Percentiles rank a stretch among this genome's conserved stretches.
Evolutionary conservation across 2,329 filamentous ascomycete genomes (phyloP).

Genomic region (Talaromyces islandicus): DNA sequence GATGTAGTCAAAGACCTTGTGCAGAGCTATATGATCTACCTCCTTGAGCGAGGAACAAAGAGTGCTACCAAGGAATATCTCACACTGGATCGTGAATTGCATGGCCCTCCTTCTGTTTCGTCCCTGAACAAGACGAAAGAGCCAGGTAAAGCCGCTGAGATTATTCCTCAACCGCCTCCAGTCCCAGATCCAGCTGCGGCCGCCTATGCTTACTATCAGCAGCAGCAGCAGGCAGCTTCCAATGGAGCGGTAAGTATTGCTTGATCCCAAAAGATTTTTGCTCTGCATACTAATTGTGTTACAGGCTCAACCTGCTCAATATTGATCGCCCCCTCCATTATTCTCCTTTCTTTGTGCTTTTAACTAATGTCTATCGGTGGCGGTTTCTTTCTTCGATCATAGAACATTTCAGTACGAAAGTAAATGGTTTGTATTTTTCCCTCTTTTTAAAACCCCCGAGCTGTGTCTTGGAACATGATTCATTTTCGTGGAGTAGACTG

Average conservation of each 20-base stretch:
- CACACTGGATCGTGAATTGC: constrained; percentile 74
- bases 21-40: constrained; percentile 72
- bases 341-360: background rate
- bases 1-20: constrained; percentile 68
- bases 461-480: constrained; percentile 3
- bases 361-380: background rate
- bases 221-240: constrained; percentile 6
- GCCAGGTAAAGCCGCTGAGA: constrained; percentile 17
- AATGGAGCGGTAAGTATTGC: constrained; percentile 10
- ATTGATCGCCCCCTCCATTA: constrained; percentile 6
- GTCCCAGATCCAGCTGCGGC: constrained; percentile 12
- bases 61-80: constrained; percentile 83
- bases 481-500: constrained; percentile 4
- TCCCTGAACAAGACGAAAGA: constrained; percentile 25
- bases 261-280: background rate
- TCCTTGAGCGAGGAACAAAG: constrained; percentile 76
- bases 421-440: background rate
- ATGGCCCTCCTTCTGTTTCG: constrained; percentile 53
- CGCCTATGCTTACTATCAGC: constrained; percentile 14
- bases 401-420: constrained; percentile 11
- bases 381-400: constrained; percentile 5
- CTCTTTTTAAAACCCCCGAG: background rate
- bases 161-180: constrained; percentile 15
- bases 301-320: constrained; percentile 7
- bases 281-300: background rate